A percentile compares a stretch with the other conserved stretches of the same genome.
phyloP scores from a whole-genome alignment of 805 yeast genomes.

The Zygosaccharomyces lentus region DNA sequence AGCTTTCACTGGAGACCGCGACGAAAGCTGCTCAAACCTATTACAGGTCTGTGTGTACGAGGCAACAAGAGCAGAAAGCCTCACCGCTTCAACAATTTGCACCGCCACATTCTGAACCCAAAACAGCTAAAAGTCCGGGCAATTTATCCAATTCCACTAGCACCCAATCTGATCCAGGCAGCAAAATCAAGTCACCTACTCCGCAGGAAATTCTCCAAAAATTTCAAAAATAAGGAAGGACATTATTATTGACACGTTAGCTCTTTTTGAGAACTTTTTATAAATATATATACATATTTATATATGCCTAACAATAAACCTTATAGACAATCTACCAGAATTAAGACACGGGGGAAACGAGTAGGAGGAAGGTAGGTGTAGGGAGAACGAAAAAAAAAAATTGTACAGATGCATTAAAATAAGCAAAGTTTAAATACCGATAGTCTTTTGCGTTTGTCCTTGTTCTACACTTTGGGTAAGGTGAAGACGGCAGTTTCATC shows the following conservation, averaged over 20 bases:
- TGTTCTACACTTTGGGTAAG: conserved; percentile 31
- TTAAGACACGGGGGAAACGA: background rate
- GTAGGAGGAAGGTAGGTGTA: background rate
- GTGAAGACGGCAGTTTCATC: conserved; percentile 57
- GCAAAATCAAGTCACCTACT: conserved; percentile 30
- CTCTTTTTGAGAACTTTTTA: background rate
- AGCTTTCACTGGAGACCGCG: conserved; percentile 31
- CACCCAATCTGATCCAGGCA: conserved; percentile 6
- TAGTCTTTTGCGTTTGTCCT: background rate
- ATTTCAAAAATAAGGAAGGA: conserved; percentile 32
- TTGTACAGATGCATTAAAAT: conserved; percentile 2
- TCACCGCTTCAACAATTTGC: conserved; percentile 11
- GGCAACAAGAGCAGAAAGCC: conserved; percentile 12
- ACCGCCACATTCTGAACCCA: conserved; percentile 9
- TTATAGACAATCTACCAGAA: background rate
- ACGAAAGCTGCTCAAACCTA: conserved; percentile 35
- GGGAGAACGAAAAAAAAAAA: background rate
- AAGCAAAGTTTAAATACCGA: conserved; percentile 1
- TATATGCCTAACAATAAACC: background rate
- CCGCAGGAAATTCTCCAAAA: conserved; percentile 35
- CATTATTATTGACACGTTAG: conserved; percentile 14
- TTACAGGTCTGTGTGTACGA: conserved; percentile 21
- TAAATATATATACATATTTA: background rate
- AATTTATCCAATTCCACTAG: conserved; percentile 3
- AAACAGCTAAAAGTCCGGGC: background rate